A percentile compares a stretch with the other conserved stretches of the same genome.
These are phyloP conservation scores for Zelopaecilomyces penicillatus DNA, from an alignment of 2,329 filamentous ascomycete genomes.

Conservation along the genomic window DNA sequence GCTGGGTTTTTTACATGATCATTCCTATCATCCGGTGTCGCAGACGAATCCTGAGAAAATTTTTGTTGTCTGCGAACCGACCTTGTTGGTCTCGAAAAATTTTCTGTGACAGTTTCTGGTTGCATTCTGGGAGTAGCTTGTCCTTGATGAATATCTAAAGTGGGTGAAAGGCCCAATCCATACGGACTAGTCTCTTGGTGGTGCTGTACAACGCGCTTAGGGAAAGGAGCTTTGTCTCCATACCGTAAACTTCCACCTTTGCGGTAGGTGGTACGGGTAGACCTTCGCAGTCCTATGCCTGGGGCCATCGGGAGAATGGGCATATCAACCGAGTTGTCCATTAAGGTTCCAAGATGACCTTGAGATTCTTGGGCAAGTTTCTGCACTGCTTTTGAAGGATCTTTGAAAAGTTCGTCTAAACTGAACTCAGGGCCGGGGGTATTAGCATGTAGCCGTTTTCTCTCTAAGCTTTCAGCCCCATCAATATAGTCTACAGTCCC, in stretches of 20 bases:
- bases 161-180: constrained; percentile 21
- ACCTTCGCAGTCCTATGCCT: constrained; percentile 74
- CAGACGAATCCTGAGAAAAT: constrained; percentile 36
- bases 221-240: constrained; percentile 66
- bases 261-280: constrained; percentile 85
- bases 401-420: constrained; percentile 74
- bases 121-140: constrained; percentile 54
- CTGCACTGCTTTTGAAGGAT: constrained; percentile 64
- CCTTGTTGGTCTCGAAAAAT: constrained; percentile 51
- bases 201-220: constrained; percentile 59
- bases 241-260: constrained; percentile 76
- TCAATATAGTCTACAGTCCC: constrained; percentile 63
- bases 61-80: constrained; percentile 37
- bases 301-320: constrained; percentile 75
- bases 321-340: constrained; percentile 57
- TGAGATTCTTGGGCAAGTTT: constrained; percentile 54
- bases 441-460: constrained; percentile 56
- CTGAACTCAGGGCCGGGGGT: constrained; percentile 53
- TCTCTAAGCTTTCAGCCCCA: constrained; percentile 70
- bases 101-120: constrained; percentile 59
- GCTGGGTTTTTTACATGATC: constrained; percentile 16
- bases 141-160: constrained; percentile 38
- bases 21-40: constrained; percentile 33
- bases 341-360: constrained; percentile 32
- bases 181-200: constrained; percentile 48